Base-by-base conservation (phyloP, 1,284 basidiomycete species). In the Cutaneotrichosporon sp. region DNA sequence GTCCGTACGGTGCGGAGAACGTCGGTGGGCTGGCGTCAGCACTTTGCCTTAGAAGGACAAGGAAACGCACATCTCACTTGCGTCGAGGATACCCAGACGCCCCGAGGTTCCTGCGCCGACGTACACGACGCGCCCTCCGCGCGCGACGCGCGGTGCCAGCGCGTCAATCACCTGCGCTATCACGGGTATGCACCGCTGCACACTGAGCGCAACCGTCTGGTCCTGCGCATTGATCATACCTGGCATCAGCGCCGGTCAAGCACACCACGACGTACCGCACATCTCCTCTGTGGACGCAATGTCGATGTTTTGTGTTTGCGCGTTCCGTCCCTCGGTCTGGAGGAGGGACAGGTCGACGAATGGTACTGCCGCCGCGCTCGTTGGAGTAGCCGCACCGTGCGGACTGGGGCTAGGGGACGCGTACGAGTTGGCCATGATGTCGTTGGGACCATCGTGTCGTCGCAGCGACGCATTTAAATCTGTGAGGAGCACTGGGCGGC, bases 151-250 rank as follows among this genome's bases (percentile, higher is more conserved):
- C n/a, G 52, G 47, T 8, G 55, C 42, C 7, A 62, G 17, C 13
- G 42, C 41, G 47, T 62, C 61, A 26, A 62, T 56, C 9, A 62
- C 53, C 20, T 36, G 33, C 4, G 58, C 54, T 9, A 62, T 55
- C 5, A 41, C 36, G 4, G 54, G 54, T 14, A 60, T 45, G 18
- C 54, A 56, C 14, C 18, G 48, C 20, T 46, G 40, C 17, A 62
- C 61, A n/a, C 53, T 35, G 5, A 49, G 34, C 20, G 55, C 48
- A 22, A 62, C 61, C 2, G 46, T 55, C 51, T 46, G 41, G 47
- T 62, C 61, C 49, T 60, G 55, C 14, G 38, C 40, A 41, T 62
- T 62, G 52, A 62, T 58, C 58, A 62, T 53, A 4, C 48, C 61
- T 62, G 47, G 4, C 1, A 8, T 35, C 20, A 37, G 45, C 35